These are phyloP conservation scores for Trichoderma atroviride DNA, from an alignment of 2,329 filamentous ascomycete genomes.

Conservation along the genomic window DNA sequence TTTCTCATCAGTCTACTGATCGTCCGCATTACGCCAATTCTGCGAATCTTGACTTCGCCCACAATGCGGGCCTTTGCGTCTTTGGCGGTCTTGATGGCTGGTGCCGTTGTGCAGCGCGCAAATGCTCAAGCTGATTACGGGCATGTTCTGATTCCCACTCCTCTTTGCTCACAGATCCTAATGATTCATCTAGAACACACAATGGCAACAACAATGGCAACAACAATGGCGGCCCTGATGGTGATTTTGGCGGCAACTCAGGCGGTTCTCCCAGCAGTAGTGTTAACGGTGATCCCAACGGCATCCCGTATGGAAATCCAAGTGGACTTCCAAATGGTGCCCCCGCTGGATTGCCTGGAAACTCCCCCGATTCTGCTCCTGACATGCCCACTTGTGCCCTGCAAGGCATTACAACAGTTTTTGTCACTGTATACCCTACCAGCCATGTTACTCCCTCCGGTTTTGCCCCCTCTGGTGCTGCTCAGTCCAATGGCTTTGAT, in stretches of 20 bases:
- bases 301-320: slow-evolving; percentile 10
- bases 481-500: slow-evolving; percentile 26
- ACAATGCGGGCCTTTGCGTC: slow-evolving; percentile 46
- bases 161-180: not conserved
- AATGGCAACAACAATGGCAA: slow-evolving; percentile 19
- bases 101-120: slow-evolving; percentile 40
- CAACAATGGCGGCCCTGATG: slow-evolving; percentile 19
- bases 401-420: slow-evolving; percentile 48
- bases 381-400: slow-evolving; percentile 44
- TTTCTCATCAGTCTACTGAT: not conserved
- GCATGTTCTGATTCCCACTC: slow-evolving; percentile 35
- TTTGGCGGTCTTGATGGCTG: slow-evolving; percentile 42
- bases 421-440: slow-evolving; percentile 50
- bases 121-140: slow-evolving; percentile 39
- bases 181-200: slow-evolving; percentile 25
- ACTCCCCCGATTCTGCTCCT: slow-evolving; percentile 28
- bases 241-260: slow-evolving; percentile 15
- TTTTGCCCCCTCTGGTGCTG: slow-evolving; percentile 22
- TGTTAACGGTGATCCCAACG: slow-evolving; percentile 2
- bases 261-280: slow-evolving; percentile 20
- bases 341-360: slow-evolving; percentile 14
- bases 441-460: slow-evolving; percentile 30
- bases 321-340: slow-evolving; percentile 3
- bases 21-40: slow-evolving; percentile 18
- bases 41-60: slow-evolving; percentile 26